These are phyloP conservation scores for Solanum tarapatanum DNA, from an alignment of 257 asterid genomes.

Conservation along the genomic window DNA sequence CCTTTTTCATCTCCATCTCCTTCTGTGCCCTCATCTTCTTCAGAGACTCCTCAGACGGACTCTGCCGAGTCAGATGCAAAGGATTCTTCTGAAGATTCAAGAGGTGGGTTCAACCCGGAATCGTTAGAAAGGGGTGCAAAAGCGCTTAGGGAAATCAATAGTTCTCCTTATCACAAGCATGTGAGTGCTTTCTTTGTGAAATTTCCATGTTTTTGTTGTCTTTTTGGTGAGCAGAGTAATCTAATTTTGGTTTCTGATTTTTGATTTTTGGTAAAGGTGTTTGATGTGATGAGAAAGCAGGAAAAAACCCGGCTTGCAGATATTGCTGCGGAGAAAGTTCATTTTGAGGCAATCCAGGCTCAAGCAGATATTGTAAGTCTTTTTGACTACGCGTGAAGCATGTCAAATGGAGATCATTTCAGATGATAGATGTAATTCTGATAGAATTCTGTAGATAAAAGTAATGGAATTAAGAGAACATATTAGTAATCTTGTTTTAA, in stretches of 20 bases:
- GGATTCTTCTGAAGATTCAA: constrained; percentile 48
- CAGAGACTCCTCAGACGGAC: constrained; percentile 19
- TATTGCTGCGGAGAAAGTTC: constrained; percentile 70
- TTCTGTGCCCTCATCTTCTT: constrained; percentile 5
- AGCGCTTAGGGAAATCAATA: constrained; percentile 75
- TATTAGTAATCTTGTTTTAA: neutral
- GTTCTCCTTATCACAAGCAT: constrained; percentile 43
- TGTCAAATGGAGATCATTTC: neutral
- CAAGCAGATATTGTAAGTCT: constrained; percentile 69
- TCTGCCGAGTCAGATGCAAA: constrained; percentile 32
- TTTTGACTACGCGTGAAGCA: neutral
- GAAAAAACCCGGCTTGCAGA: constrained; percentile 67
- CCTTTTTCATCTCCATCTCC: constrained; percentile 39
- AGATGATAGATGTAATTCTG: neutral
- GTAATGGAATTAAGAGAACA: neutral
- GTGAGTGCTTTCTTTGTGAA: neutral
- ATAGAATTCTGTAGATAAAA: neutral
- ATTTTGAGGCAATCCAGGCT: constrained; percentile 66
- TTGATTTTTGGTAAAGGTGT: constrained; percentile 34
- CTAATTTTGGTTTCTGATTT: neutral
- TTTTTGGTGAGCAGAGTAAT: neutral
- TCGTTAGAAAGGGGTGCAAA: constrained; percentile 75
- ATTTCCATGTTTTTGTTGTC: neutral
- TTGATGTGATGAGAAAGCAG: constrained; percentile 85
- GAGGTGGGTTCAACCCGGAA: constrained; percentile 67